These are phyloP conservation scores for Hyphopichia burtonii DNA, from an alignment of 1,139 yeast species.

Conservation along the genomic window DNA sequence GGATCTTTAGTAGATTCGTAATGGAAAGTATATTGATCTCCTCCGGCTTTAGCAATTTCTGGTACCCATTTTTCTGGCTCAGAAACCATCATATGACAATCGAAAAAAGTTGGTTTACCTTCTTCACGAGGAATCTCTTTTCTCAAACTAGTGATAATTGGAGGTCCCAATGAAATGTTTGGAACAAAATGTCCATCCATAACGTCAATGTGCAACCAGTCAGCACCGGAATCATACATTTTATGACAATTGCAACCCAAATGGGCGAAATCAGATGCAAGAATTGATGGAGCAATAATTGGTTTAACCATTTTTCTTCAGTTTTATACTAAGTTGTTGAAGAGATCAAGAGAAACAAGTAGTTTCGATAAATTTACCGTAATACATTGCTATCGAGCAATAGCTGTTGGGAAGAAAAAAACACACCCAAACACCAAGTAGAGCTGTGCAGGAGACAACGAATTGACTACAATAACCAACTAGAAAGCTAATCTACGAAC, in stretches of 20 bases:
- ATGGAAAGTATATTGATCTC: constrained; percentile 95
- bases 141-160: constrained; percentile 79
- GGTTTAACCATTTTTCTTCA: constrained; percentile 60
- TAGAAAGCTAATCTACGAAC: too few relatives aligned
- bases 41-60: constrained; percentile 92
- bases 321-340: not conserved
- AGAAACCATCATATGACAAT: constrained; percentile 98
- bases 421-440: too few relatives aligned
- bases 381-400: not conserved
- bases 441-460: too few relatives aligned
- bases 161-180: constrained; percentile 90
- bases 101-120: constrained; percentile 67
- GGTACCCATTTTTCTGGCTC: constrained; percentile 95
- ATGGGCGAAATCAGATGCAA: constrained; percentile 92
- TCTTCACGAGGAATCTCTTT: constrained; percentile 63
- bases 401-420: too few relatives aligned
- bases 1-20: constrained; percentile 91
- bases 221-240: constrained; percentile 74
- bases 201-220: constrained; percentile 96
- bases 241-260: constrained; percentile 84
- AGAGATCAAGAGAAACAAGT: not conserved
- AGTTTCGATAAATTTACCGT: not conserved
- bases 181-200: constrained; percentile 99
- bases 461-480: too few relatives aligned
- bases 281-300: constrained; percentile 92